phyloP scores from a whole-genome alignment of 2,329 filamentous ascomycete genomes.

The Xylaria digitata region DNA sequence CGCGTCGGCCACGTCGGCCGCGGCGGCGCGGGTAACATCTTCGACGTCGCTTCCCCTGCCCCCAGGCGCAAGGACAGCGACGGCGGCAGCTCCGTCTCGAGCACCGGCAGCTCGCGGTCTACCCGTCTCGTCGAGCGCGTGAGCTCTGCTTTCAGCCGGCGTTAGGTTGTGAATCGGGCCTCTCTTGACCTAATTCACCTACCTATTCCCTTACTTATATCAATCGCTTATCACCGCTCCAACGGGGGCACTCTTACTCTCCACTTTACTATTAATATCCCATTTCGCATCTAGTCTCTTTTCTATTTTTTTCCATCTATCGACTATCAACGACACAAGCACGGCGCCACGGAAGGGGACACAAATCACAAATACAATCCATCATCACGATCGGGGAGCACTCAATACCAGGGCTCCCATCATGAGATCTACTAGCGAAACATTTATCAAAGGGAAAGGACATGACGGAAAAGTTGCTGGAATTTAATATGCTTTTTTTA shows the following conservation, averaged over 20 bases:
- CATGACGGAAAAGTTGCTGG: conserved; percentile 16
- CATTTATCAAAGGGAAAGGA: conserved; percentile 4
- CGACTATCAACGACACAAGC: conserved; percentile 22
- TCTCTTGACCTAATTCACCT: not conserved
- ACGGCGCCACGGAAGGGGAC: conserved; percentile 30
- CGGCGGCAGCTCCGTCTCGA: conserved; percentile 44
- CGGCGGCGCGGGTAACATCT: conserved; percentile 71
- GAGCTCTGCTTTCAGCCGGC: conserved; percentile 52
- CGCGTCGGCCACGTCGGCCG: conserved; percentile 71
- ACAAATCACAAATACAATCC: too few relatives aligned
- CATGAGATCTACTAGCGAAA: not conserved
- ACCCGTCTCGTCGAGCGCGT: conserved; percentile 56
- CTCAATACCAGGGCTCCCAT: not conserved
- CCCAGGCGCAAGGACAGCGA: conserved; percentile 35
- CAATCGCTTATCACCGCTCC: not conserved
- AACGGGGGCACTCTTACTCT: not conserved
- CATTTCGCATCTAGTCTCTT: not conserved
- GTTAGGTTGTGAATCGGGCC: conserved; percentile 23
- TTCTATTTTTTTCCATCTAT: not conserved
- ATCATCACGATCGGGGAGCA: not conserved
- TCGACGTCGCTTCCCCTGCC: conserved; percentile 40
- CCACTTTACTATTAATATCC: conserved; percentile 11
- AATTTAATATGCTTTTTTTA: conserved; percentile 12
- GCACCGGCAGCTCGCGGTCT: conserved; percentile 46
- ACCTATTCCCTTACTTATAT: not conserved